These are phyloP conservation scores for Leccinum variabile DNA, from an alignment of 1,284 basidiomycete species.

Conservation along the genomic window DNA sequence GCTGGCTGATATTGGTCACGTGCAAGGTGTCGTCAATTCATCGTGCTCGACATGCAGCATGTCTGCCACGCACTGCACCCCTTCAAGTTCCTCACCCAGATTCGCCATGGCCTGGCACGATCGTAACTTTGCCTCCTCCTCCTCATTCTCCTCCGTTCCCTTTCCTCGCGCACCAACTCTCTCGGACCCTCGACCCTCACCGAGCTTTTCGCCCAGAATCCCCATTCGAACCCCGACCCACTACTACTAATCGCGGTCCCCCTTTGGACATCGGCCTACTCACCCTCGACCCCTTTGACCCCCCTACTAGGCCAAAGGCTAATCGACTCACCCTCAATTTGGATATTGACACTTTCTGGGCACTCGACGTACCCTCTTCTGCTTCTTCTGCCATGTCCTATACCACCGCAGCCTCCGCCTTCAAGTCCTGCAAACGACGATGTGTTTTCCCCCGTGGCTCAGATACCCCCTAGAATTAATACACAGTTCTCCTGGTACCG, in stretches of 20 bases:
- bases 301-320: slow-evolving; percentile 7
- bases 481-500: slow-evolving; percentile 10
- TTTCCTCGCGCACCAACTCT: slow-evolving; percentile 14
- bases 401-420: slow-evolving; percentile 22
- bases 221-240: slow-evolving; percentile 25
- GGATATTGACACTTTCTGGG: slow-evolving; percentile 16
- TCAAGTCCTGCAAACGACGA: slow-evolving; percentile 22
- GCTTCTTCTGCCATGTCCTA: slow-evolving; percentile 31
- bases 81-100: slow-evolving; percentile 12
- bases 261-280: slow-evolving; percentile 21
- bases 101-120: not conserved
- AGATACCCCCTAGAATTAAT: slow-evolving; percentile 7
- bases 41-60: slow-evolving; percentile 31
- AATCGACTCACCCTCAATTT: slow-evolving; percentile 31
- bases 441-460: slow-evolving; percentile 12
- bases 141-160: slow-evolving; percentile 14
- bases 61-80: slow-evolving; percentile 33
- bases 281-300: slow-evolving; percentile 2
- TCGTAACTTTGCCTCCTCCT: not conserved
- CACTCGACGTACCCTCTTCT: slow-evolving; percentile 21
- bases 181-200: slow-evolving; percentile 11
- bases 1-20: slow-evolving; percentile 26
- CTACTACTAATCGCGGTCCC: not conserved
- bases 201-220: slow-evolving; percentile 8
- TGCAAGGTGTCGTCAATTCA: slow-evolving; percentile 17